Conservation (phyloP, 768 basidiomycete species). For the Kwoniella sp. region DNA sequence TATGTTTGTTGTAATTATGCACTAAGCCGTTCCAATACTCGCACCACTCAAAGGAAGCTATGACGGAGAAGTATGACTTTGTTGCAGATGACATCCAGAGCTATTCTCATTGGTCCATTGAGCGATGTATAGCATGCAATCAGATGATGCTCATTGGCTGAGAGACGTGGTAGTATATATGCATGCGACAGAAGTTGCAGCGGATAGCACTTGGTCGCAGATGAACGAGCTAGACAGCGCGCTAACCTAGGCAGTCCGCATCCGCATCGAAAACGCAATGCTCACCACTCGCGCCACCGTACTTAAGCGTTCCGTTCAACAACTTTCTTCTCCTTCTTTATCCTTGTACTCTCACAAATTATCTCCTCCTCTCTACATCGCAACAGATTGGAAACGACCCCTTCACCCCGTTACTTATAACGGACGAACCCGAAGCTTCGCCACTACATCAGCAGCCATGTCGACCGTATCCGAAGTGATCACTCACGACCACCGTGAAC, state of each 20-base stretch:
- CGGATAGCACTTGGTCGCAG: not conserved
- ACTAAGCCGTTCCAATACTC: no score
- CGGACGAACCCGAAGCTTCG: not conserved
- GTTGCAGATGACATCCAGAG: not conserved
- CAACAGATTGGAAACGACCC: not conserved
- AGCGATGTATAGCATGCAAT: not conserved
- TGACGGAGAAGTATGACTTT: not conserved
- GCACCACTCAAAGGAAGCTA: not conserved
- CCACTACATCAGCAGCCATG: conserved; percentile 2
- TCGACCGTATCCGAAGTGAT: conserved; percentile 25
- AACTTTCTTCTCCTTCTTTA: not conserved
- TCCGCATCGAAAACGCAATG: not conserved
- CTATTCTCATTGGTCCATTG: not conserved
- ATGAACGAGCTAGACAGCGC: no score
- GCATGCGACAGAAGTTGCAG: not conserved
- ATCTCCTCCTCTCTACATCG: not conserved
- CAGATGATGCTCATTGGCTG: not conserved
- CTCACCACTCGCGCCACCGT: conserved; percentile 1
- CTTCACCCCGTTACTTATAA: not conserved
- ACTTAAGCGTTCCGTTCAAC: not conserved
- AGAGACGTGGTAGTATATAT: not conserved
- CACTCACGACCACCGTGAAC: conserved; percentile 30
- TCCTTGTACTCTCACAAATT: not conserved
- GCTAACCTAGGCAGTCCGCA: no score
- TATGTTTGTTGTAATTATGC: no score